phyloP scores from a whole-genome alignment of 2,329 filamentous ascomycete genomes.

The Aschersonia sp. region DNA sequence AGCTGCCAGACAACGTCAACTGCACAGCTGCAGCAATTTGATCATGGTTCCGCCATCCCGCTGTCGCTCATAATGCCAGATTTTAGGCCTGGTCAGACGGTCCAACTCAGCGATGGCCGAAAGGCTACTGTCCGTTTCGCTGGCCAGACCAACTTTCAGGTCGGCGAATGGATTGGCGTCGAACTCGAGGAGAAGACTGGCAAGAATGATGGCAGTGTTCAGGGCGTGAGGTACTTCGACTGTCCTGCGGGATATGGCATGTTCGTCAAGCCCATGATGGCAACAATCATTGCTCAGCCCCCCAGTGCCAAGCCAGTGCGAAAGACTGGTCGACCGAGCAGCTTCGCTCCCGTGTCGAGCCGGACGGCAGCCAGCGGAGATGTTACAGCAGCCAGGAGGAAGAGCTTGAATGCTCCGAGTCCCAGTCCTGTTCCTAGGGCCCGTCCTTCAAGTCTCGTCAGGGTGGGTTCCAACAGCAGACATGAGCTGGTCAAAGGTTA shows the following conservation, averaged over 20 bases:
- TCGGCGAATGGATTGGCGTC: constrained; percentile 78
- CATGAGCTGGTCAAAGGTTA: not conserved
- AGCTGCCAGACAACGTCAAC: too few relatives aligned
- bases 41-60: constrained; percentile 16
- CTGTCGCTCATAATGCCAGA: constrained; percentile 35
- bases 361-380: constrained; percentile 30
- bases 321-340: constrained; percentile 32
- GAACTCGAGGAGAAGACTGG: constrained; percentile 71
- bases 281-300: constrained; percentile 43
- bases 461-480: constrained; percentile 24
- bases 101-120: constrained; percentile 68
- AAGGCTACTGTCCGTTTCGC: constrained; percentile 68
- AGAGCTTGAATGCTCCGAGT: constrained; percentile 58
- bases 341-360: constrained; percentile 26
- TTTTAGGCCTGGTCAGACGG: constrained; percentile 52
- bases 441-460: constrained; percentile 39
- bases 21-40: not conserved
- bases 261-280: constrained; percentile 65
- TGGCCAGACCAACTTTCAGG: constrained; percentile 65
- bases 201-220: constrained; percentile 88
- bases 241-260: constrained; percentile 66
- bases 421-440: constrained; percentile 54
- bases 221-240: constrained; percentile 79
- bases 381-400: constrained; percentile 41
- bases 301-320: constrained; percentile 22